Conservation (phyloP, 495 filamentous ascomycete genomes). For the Tuber magnatum region DNA sequence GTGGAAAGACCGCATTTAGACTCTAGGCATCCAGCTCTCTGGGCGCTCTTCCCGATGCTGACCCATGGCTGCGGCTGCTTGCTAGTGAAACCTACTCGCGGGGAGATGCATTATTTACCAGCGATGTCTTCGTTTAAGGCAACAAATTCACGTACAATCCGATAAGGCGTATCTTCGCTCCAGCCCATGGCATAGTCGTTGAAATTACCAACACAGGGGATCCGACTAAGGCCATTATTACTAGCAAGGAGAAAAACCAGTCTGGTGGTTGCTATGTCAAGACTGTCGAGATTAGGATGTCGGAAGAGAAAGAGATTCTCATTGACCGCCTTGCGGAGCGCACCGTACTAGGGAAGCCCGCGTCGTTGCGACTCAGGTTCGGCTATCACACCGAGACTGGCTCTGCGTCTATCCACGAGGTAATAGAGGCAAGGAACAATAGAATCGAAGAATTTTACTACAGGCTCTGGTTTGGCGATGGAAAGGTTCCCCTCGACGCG, state of each 20-base stretch:
- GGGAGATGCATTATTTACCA: conserved; percentile 88
- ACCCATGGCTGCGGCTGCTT: conserved; percentile 80
- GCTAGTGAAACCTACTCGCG: conserved; percentile 83
- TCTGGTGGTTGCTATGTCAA: conserved; percentile 62
- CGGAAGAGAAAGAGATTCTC: conserved; percentile 66
- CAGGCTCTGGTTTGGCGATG: conserved; percentile 91
- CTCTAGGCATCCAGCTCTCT: conserved; percentile 62
- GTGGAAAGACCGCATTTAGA: conserved; percentile 69
- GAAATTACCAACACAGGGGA: conserved; percentile 73
- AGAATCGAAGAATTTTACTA: conserved; percentile 98
- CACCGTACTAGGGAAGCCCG: conserved; percentile 68
- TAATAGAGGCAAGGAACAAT: conserved; percentile 89
- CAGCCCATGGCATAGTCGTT: conserved; percentile 74
- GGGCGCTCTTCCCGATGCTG: conserved; percentile 60
- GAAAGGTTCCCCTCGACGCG: conserved; percentile 71
- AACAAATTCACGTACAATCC: conserved; percentile 96
- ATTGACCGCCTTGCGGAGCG: conserved; percentile 83
- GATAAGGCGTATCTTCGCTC: conserved; percentile 79
- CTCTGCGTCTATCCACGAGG: conserved; percentile 76
- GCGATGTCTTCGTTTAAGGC: conserved; percentile 91
- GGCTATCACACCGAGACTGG: conserved; percentile 78
- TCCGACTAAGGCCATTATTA: conserved; percentile 68
- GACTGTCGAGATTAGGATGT: conserved; percentile 74
- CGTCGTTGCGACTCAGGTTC: conserved; percentile 74
- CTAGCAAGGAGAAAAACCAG: conserved; percentile 61